A percentile compares a stretch with the other conserved stretches of the same genome.
Conservation (phyloP, 495 filamentous ascomycete genomes). For the Amphirosellinia nigrospora region DNA sequence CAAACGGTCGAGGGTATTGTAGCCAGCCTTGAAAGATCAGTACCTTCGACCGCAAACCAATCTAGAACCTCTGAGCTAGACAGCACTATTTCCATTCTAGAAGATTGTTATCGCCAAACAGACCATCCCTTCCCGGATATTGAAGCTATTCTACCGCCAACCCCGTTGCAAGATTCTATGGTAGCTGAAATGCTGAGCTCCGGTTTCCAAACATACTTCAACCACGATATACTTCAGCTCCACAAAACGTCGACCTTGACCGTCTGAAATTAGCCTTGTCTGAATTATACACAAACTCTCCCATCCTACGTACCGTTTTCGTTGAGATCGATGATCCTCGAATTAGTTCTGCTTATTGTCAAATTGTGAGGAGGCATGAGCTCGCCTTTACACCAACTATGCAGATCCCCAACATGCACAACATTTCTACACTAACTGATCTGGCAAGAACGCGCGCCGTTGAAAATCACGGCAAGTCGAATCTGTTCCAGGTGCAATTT, state of each 20-base stretch:
- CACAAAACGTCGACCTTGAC: slow-evolving; percentile 52
- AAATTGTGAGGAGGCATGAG: slow-evolving; percentile 58
- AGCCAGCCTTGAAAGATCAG: slow-evolving; percentile 7
- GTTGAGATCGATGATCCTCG: slow-evolving; percentile 62
- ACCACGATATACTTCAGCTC: slow-evolving; percentile 71
- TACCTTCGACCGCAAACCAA: neutral
- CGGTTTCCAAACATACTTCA: slow-evolving; percentile 74
- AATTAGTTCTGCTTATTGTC: slow-evolving; percentile 64
- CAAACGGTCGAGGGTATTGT: slow-evolving; percentile 66
- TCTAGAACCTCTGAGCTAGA: slow-evolving; percentile 11
- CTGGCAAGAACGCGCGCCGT: slow-evolving; percentile 39
- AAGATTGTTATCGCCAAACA: neutral
- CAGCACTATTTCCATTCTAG: slow-evolving; percentile 25
- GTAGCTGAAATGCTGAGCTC: slow-evolving; percentile 75
- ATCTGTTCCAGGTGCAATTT: slow-evolving; percentile 52
- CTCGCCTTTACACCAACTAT: slow-evolving; percentile 24
- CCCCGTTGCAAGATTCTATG: slow-evolving; percentile 84
- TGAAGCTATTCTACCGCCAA: slow-evolving; percentile 64
- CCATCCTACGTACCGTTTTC: slow-evolving; percentile 80
- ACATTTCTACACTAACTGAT: slow-evolving; percentile 37
- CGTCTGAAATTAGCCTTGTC: slow-evolving; percentile 66
- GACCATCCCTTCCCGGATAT: slow-evolving; percentile 31
- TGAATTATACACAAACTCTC: slow-evolving; percentile 59
- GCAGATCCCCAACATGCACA: slow-evolving; percentile 31
- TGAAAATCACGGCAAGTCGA: slow-evolving; percentile 29